Conservation (phyloP, 2,329 filamentous ascomycete genomes). For the Teratosphaeria nubilosa region DNA sequence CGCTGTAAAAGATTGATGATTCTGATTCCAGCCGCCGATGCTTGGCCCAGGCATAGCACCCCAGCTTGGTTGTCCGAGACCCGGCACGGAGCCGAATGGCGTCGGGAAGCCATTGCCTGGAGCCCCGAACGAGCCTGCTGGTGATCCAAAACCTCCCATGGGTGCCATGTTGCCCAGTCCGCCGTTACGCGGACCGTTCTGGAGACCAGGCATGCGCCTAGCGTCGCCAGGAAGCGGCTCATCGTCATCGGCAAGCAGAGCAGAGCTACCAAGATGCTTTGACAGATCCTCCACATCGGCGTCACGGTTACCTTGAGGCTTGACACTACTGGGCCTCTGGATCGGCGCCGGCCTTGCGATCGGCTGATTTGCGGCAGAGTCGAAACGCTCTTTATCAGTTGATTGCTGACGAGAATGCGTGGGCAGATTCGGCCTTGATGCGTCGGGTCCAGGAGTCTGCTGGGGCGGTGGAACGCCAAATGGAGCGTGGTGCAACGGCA, state of each 20-base stretch:
- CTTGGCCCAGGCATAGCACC: slow-evolving; percentile 23
- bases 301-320: slow-evolving; percentile 38
- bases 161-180: slow-evolving; percentile 17
- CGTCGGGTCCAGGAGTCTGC: slow-evolving; percentile 19
- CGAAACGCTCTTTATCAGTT: slow-evolving; percentile 49
- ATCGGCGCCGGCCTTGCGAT: slow-evolving; percentile 80
- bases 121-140: slow-evolving; percentile 6
- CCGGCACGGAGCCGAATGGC: slow-evolving; percentile 28
- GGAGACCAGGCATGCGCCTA: slow-evolving; percentile 30
- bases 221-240: slow-evolving; percentile 45
- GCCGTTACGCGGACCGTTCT: slow-evolving; percentile 20
- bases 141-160: slow-evolving; percentile 10
- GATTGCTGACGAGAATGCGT: slow-evolving; percentile 68
- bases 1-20: slow-evolving; percentile 30
- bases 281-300: slow-evolving; percentile 41
- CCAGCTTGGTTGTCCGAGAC: slow-evolving; percentile 29
- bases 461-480: slow-evolving; percentile 20
- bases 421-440: slow-evolving; percentile 28
- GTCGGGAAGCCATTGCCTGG: slow-evolving; percentile 12
- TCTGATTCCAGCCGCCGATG: slow-evolving; percentile 26
- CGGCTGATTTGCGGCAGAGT: slow-evolving; percentile 55
- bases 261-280: slow-evolving; percentile 78
- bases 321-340: slow-evolving; percentile 68
- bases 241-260: slow-evolving; percentile 64
- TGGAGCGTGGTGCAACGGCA: slow-evolving; percentile 21